A percentile compares a stretch with the other conserved stretches of the same genome.
Evolutionary conservation across 108 stramenopile genomes (phyloP).

Genomic region (Cyclotella baltica): DNA sequence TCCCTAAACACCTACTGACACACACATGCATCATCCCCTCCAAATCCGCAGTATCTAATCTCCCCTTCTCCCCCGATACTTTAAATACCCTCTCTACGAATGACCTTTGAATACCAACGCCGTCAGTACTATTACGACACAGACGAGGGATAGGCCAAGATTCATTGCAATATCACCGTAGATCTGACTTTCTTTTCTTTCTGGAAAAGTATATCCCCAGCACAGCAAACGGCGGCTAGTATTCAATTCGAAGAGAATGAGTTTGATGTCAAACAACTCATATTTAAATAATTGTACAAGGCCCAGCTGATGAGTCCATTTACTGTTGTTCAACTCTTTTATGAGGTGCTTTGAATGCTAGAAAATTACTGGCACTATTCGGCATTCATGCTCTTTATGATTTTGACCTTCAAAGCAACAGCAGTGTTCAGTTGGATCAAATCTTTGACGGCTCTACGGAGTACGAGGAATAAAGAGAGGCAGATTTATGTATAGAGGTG

Average conservation of each 20-base stretch:
- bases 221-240: constrained; percentile 69
- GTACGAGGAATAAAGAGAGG: constrained; percentile 82
- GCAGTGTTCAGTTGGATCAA: constrained; percentile 91
- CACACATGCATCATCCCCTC: constrained; percentile 80
- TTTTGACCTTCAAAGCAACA: constrained; percentile 92
- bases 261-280: constrained; percentile 88
- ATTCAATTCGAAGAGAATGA: constrained; percentile 91
- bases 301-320: constrained; percentile 92
- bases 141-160: constrained; percentile 78
- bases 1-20: constrained; percentile 72
- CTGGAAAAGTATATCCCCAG: constrained; percentile 78
- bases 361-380: constrained; percentile 96
- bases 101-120: constrained; percentile 93
- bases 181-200: constrained; percentile 67
- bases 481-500: constrained; percentile 79
- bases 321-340: constrained; percentile 95
- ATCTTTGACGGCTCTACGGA: constrained; percentile 65
- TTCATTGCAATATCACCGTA: constrained; percentile 87
- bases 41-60: constrained; percentile 61
- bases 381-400: constrained; percentile 94
- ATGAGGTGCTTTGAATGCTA: constrained; percentile 92
- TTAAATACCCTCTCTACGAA: constrained; percentile 81
- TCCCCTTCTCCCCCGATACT: constrained; percentile 71
- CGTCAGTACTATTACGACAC: constrained; percentile 72
- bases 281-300: constrained; percentile 94